Base-by-base conservation (phyloP, 2,329 filamentous ascomycete species). In the Ceratocystis papillata region DNA sequence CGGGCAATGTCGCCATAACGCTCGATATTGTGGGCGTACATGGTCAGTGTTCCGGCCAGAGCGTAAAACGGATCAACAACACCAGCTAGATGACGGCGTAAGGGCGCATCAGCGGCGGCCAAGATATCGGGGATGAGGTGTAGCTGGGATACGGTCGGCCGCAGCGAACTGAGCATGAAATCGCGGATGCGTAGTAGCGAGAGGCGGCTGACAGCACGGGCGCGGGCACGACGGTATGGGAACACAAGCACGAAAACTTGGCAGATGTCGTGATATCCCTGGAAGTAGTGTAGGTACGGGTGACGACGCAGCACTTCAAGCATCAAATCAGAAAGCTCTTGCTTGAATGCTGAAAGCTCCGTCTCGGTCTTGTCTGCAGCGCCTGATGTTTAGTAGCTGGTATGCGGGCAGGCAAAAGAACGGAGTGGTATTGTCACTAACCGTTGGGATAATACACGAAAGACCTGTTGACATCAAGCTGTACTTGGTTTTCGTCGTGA, bases 251-350 rank as follows among this genome's bases (percentile, higher is more conserved):
- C 83, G 68, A 99, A 82, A 28, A 99, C 94, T 77, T 99, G 95
- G 71, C 90, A 94, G 72, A 99, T 97, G 77, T 99, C 94, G 76
- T 99, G 94, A 75, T 95, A 99, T 74, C 94, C 94, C 78, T 99
- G 94, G 75, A 99, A 99, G 77, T 99, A 99, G 78, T 86, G 90
- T 45, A 99, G 83, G 74, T 87, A 86, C 17, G 92, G 90, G 72
- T 95, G 82, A 44, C 83, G 83, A 64, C 95, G 87, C 59, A 99
- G 82, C 15, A 95, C 85, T 69, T 88, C 82, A 63, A 84, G 83
- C 72, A 99, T 97, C 63, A 99, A 80, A 69, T 84, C 78, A 6
- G 86, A 93, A 1, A 99, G 82, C 72, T 94, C 86, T 65, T 80
- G 74, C 73, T 94, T 96, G 73, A 88, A 87, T 55, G 75, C 75